Conservation (phyloP, 164 flowering plant species). For the Vitis riparia region DNA sequence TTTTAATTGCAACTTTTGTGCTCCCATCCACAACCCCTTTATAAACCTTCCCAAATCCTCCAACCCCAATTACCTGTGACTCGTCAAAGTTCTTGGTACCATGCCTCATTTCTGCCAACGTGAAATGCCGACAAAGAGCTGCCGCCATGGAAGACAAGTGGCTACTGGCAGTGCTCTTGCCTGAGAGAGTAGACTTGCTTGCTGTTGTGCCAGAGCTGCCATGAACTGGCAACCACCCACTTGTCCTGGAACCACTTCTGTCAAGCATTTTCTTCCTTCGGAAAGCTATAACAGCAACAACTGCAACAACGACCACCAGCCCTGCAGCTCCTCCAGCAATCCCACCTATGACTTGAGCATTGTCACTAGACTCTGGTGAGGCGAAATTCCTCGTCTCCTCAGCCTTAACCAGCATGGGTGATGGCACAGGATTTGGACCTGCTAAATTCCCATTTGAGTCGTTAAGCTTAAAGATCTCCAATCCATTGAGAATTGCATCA, state of each 20-base stretch:
- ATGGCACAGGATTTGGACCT: conserved; percentile 32
- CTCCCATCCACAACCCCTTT: conserved; percentile 53
- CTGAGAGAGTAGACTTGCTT: conserved; percentile 37
- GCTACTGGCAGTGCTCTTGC: conserved; percentile 37
- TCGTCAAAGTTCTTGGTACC: conserved; percentile 59
- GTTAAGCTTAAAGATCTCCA: conserved; percentile 36
- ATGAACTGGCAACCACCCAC: conserved; percentile 53
- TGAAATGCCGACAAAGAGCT: conserved; percentile 48
- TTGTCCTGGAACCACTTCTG: conserved; percentile 8
- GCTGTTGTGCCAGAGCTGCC: conserved; percentile 27
- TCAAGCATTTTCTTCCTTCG: conserved; percentile 13
- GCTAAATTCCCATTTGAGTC: conserved; percentile 30
- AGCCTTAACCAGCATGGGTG: conserved; percentile 14
- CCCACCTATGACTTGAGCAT: conserved; percentile 13
- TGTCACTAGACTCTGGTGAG: not conserved
- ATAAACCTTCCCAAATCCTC: conserved; percentile 75
- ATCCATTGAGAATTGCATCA: conserved; percentile 38
- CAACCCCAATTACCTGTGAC: conserved; percentile 60
- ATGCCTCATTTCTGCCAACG: conserved; percentile 43
- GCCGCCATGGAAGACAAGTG: conserved; percentile 36
- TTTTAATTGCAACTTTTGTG: conserved; percentile 59
- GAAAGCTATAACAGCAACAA: conserved; percentile 7
- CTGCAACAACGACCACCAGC: not conserved
- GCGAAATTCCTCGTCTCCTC: conserved; percentile 5
- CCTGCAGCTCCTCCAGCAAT: conserved; percentile 12